Conservation (phyloP, 2,329 filamentous ascomycete species). For the Bipolaris gigantea region DNA sequence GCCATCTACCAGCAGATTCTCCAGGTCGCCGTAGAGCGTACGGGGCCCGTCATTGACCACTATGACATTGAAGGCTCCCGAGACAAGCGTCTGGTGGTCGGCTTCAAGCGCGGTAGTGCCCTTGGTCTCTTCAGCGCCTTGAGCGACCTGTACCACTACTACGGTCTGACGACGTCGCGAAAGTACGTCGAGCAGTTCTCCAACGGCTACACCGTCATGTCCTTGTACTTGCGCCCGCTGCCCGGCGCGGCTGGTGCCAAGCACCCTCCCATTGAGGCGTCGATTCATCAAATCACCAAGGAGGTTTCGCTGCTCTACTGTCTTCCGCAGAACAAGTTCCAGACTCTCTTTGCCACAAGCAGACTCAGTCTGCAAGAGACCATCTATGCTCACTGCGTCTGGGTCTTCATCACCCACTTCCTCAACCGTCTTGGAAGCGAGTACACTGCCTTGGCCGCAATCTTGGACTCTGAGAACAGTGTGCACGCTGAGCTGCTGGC, state of each 20-base stretch:
- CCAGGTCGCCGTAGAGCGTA: slow-evolving; percentile 77
- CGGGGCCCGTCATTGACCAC: slow-evolving; percentile 94
- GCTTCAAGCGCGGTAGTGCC: slow-evolving; percentile 90
- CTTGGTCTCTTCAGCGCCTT: slow-evolving; percentile 92
- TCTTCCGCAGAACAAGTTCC: slow-evolving; percentile 95
- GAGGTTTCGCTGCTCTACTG: slow-evolving; percentile 97
- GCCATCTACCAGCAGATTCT: slow-evolving; percentile 95
- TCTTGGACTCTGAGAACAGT: slow-evolving; percentile 79
- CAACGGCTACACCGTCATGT: slow-evolving; percentile 97
- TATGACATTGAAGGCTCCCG: slow-evolving; percentile 90
- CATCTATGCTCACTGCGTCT: slow-evolving; percentile 94
- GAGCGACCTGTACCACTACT: slow-evolving; percentile 97
- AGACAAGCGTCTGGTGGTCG: slow-evolving; percentile 92
- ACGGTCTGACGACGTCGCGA: slow-evolving; percentile 90
- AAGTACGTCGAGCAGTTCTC: slow-evolving; percentile 99
- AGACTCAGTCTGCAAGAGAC: slow-evolving; percentile 92
- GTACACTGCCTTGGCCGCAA: slow-evolving; percentile 81
- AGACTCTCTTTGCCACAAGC: slow-evolving; percentile 82
- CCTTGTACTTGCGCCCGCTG: slow-evolving; percentile 81
- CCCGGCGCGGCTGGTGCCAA: slow-evolving; percentile 50
- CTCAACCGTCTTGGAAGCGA: slow-evolving; percentile 91
- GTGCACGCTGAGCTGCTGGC: slow-evolving; percentile 83
- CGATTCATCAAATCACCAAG: slow-evolving; percentile 98
- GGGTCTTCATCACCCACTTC: slow-evolving; percentile 98
- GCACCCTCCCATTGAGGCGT: slow-evolving; percentile 83